Conservation (phyloP, 1,284 basidiomycete genomes). For the Fomitopsis pinicola region DNA sequence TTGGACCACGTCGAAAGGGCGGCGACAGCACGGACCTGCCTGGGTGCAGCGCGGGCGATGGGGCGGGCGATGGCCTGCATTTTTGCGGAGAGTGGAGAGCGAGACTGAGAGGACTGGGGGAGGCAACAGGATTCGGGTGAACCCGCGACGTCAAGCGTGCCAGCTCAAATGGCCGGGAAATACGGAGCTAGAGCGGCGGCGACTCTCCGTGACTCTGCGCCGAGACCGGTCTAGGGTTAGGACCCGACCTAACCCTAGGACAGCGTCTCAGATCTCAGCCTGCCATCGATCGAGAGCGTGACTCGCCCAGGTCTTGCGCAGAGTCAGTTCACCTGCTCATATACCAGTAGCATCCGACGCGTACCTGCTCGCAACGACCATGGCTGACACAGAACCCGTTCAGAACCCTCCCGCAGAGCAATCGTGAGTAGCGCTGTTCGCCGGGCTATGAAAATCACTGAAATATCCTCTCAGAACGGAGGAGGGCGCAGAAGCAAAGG, state of each 20-base stretch:
- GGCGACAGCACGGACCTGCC: slow-evolving; percentile 26
- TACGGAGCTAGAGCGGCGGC: slow-evolving; percentile 11
- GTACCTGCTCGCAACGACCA: slow-evolving; percentile 4
- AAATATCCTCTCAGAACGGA: slow-evolving; percentile 21
- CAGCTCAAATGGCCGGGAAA: slow-evolving; percentile 1
- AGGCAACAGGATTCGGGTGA: slow-evolving; percentile 2
- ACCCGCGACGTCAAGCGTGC: slow-evolving; percentile 3
- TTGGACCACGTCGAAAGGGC: slow-evolving; percentile 75
- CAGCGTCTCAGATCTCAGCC: neutral
- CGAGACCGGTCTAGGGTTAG: slow-evolving; percentile 1
- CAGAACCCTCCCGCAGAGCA: slow-evolving; percentile 13
- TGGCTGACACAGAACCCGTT: slow-evolving; percentile 18
- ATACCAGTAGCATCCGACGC: neutral
- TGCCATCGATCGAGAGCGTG: slow-evolving; percentile 3
- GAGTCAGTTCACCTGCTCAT: slow-evolving; percentile 9
- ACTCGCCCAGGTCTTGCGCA: neutral
- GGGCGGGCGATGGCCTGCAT: slow-evolving; percentile 35
- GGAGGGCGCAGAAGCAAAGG: slow-evolving; percentile 33
- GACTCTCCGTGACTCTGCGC: slow-evolving; percentile 11
- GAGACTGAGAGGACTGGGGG: slow-evolving; percentile 4
- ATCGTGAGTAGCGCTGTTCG: slow-evolving; percentile 16
- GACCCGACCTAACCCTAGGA: slow-evolving; percentile 12
- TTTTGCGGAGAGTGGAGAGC: slow-evolving; percentile 15
- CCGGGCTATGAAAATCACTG: neutral
- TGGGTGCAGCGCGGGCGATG: slow-evolving; percentile 27